These are phyloP conservation scores for Neurospora crassa DNA, from an alignment of 2,329 filamentous ascomycete species.

Conservation along the genomic window DNA sequence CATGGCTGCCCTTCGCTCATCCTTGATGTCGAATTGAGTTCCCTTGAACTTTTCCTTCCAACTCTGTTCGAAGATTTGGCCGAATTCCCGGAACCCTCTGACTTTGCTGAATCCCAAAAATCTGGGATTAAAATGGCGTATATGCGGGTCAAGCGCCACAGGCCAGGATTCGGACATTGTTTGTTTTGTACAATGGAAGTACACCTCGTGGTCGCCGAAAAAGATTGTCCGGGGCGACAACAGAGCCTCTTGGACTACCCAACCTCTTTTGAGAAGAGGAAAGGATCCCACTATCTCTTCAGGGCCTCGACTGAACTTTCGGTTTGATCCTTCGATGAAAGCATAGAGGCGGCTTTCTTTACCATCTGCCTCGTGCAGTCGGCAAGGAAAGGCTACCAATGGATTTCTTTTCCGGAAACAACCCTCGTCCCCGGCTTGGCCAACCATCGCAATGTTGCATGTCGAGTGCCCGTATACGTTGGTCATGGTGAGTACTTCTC, in stretches of 20 bases:
- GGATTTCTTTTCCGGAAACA: not conserved
- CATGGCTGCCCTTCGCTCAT: not conserved
- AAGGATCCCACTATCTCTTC: not conserved
- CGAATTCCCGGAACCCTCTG: not conserved
- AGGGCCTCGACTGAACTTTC: not conserved
- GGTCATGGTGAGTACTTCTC: conserved; percentile 2
- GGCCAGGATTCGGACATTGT: not conserved
- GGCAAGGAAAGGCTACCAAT: not conserved
- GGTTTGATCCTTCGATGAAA: not conserved
- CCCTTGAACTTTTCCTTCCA: not conserved
- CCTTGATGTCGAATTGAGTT: not conserved
- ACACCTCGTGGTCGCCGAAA: not conserved
- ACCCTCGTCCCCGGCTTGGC: not conserved
- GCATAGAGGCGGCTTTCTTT: not conserved
- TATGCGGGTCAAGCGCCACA: not conserved
- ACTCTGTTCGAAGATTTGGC: not conserved
- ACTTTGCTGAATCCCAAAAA: not conserved
- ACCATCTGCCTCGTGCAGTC: not conserved
- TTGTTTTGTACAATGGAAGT: not conserved
- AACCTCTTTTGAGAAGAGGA: not conserved
- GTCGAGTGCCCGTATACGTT: not conserved
- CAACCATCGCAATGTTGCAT: not conserved
- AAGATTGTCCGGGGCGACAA: not conserved
- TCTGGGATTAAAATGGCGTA: not conserved
- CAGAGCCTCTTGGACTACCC: not conserved